A percentile compares a stretch with the other conserved stretches of the same genome.
phyloP scores from a whole-genome alignment of 1,284 basidiomycete genomes.

The Ganoderma resinaceum region DNA sequence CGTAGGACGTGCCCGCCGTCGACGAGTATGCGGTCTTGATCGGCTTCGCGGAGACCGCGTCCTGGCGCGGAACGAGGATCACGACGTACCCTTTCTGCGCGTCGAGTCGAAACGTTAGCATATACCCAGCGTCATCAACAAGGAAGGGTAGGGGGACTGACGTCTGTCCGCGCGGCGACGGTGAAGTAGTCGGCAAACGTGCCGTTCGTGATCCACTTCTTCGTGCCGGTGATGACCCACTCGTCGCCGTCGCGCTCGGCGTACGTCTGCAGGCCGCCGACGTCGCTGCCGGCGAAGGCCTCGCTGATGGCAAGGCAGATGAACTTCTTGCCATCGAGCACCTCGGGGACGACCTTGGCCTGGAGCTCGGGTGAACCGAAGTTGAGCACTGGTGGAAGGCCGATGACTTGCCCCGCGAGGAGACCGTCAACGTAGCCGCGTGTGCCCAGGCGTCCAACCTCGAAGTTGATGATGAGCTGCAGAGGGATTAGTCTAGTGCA shows the following conservation, averaged over 20 bases:
- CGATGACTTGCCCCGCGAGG: conserved; percentile 84
- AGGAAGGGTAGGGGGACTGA: conserved; percentile 30
- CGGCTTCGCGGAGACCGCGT: conserved; percentile 87
- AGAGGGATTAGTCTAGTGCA: conserved; percentile 34
- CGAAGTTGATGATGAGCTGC: conserved; percentile 85
- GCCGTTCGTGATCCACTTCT: conserved; percentile 98
- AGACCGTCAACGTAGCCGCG: conserved; percentile 88
- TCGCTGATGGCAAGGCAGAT: conserved; percentile 79
- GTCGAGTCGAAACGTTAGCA: conserved; percentile 1
- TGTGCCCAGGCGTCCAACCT: conserved; percentile 83
- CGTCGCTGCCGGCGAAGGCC: conserved; percentile 94
- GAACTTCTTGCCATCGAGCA: conserved; percentile 84
- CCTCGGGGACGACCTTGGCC: conserved; percentile 69
- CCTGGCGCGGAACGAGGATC: conserved; percentile 82
- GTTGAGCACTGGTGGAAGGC: conserved; percentile 86
- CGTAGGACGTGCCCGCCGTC: conserved; percentile 89
- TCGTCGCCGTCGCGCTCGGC: conserved; percentile 85
- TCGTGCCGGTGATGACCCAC: conserved; percentile 90
- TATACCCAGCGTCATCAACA: background rate
- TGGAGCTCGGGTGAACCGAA: conserved; percentile 83
- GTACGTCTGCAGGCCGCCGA: conserved; percentile 83
- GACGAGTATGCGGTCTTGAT: conserved; percentile 92
- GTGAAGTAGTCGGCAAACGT: conserved; percentile 84
- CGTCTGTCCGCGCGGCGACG: conserved; percentile 75
- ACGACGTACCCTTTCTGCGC: conserved; percentile 82